These are phyloP conservation scores for Apiospora koreana DNA, from an alignment of 2,329 filamentous ascomycete genomes.

Conservation along the genomic window DNA sequence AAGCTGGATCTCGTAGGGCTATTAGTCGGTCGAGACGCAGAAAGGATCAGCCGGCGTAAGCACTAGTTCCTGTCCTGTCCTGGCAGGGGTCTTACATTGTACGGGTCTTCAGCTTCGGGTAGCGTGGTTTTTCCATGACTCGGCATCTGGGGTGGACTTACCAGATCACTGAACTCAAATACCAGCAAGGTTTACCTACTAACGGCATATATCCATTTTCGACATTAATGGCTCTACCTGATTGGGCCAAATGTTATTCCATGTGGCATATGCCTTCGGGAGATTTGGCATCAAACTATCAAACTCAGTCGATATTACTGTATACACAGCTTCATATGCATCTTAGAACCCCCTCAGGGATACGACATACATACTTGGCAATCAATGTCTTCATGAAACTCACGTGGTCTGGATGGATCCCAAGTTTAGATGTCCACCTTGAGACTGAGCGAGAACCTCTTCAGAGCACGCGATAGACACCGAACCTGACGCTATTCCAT, in stretches of 20 bases:
- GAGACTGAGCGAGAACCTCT: not conserved
- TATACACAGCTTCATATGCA: not conserved
- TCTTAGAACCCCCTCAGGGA: not conserved
- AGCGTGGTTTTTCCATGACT: not conserved
- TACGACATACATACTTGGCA: not conserved
- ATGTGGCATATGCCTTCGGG: not conserved
- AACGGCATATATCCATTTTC: not conserved
- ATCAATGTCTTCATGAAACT: not conserved
- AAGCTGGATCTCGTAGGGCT: not conserved
- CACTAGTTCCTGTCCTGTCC: not conserved
- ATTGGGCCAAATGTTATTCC: not conserved
- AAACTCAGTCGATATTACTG: not conserved
- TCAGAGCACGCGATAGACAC: not conserved
- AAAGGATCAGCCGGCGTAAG: not conserved
- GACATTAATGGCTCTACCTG: not conserved
- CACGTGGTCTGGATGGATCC: not conserved
- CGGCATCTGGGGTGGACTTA: not conserved
- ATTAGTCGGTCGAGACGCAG: not conserved
- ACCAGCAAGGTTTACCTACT: not conserved
- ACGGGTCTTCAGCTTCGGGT: not conserved
- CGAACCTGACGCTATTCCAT: slow-evolving; percentile 2
- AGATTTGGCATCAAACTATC: not conserved
- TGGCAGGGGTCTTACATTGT: not conserved
- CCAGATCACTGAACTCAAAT: not conserved
- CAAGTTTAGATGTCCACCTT: not conserved